These are phyloP conservation scores for Viridothelium virens DNA, from an alignment of 495 filamentous ascomycete genomes.

Conservation along the genomic window DNA sequence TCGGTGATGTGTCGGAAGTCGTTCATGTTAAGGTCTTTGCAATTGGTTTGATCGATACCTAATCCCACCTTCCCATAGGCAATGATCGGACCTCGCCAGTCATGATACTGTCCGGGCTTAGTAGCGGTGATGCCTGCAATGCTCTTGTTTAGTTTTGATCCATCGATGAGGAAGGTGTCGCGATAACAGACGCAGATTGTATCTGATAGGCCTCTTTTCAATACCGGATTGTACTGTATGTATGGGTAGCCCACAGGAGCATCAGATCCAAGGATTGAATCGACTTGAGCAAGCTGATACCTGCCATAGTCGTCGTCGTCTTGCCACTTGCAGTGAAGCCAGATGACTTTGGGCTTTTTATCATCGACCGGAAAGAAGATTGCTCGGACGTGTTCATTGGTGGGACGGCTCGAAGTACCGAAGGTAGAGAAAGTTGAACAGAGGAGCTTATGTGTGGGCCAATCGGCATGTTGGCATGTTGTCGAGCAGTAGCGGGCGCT, in stretches of 20 bases:
- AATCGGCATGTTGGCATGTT: conserved; percentile 29
- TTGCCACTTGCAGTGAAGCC: conserved; percentile 23
- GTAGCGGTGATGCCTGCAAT: conserved; percentile 18
- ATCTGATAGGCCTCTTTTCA: conserved; percentile 11
- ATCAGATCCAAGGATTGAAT: conserved; percentile 14
- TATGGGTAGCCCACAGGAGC: not conserved
- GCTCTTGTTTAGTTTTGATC: conserved; percentile 24
- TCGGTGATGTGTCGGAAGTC: conserved; percentile 34
- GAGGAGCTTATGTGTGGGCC: conserved; percentile 31
- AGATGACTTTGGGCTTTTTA: conserved; percentile 25
- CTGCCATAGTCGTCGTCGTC: conserved; percentile 16
- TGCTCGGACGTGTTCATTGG: conserved; percentile 20
- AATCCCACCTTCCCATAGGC: conserved; percentile 20
- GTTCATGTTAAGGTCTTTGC: conserved; percentile 29
- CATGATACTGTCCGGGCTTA: conserved; percentile 1
- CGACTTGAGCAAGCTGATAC: not conserved
- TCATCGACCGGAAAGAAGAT: conserved; percentile 30
- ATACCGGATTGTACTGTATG: not conserved
- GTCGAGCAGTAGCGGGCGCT: conserved; percentile 27
- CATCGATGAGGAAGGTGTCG: conserved; percentile 24
- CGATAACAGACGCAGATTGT: conserved; percentile 18
- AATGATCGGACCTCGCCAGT: conserved; percentile 27
- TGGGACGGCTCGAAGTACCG: conserved; percentile 18
- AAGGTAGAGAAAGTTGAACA: conserved; percentile 24
- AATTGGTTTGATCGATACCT: conserved; percentile 12